Evolutionary conservation across 306 rosid genomes (phyloP).

Genomic region (Begonia loranthoides): DNA sequence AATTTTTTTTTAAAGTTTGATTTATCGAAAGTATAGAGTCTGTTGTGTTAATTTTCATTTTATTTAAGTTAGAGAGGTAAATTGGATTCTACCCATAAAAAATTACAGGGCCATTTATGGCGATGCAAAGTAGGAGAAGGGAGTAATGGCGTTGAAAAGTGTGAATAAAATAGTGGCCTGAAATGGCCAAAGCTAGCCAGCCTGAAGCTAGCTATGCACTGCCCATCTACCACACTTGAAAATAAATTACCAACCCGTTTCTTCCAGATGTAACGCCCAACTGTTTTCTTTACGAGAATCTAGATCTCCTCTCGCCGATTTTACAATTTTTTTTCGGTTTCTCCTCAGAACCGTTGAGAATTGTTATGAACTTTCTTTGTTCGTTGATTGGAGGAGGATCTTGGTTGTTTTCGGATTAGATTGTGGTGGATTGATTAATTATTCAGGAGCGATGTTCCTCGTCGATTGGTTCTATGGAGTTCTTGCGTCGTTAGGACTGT

Average conservation of each 20-base stretch:
- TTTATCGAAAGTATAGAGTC: too few relatives aligned
- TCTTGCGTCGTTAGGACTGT: slow-evolving; percentile 79
- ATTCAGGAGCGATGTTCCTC: slow-evolving; percentile 36
- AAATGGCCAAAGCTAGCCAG: not conserved
- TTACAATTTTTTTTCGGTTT: not conserved
- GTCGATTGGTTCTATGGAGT: slow-evolving; percentile 87
- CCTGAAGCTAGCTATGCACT: slow-evolving; percentile 2
- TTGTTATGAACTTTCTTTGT: not conserved
- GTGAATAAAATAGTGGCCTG: not conserved
- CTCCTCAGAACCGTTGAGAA: not conserved
- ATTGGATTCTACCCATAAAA: too few relatives aligned
- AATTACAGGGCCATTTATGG: too few relatives aligned
- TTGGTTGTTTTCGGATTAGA: slow-evolving; percentile 7
- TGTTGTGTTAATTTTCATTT: too few relatives aligned
- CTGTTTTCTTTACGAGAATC: not conserved
- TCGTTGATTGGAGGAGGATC: slow-evolving; percentile 7
- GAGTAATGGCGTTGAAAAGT: not conserved
- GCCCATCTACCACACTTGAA: not conserved
- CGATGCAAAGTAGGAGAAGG: too few relatives aligned
- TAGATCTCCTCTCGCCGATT: slow-evolving; percentile 5
- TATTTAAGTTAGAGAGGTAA: too few relatives aligned
- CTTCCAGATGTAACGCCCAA: slow-evolving; percentile 13
- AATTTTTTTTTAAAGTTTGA: too few relatives aligned
- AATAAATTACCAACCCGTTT: not conserved
- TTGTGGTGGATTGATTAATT: not conserved